phyloP scores from a whole-genome alignment of 495 filamentous ascomycete genomes.

The Aspergillus campestris region DNA sequence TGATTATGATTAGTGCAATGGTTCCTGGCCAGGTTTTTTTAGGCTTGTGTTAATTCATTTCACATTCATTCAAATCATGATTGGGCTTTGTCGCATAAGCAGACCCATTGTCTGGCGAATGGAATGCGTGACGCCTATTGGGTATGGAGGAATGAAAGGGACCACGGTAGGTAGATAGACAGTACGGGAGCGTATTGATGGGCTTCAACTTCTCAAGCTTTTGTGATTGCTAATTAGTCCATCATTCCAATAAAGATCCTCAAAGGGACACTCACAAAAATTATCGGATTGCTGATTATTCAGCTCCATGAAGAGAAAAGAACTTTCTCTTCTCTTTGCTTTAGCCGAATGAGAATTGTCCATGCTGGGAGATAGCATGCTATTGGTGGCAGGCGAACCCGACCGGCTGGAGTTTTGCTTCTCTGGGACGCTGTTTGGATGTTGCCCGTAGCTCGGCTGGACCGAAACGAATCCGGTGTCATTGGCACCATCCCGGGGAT shows the following conservation, averaged over 20 bases:
- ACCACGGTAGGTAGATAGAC: no score
- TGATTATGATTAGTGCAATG: conserved; percentile 31
- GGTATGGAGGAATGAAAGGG: no score
- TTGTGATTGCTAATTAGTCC: no score
- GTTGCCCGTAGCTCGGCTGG: conserved; percentile 50
- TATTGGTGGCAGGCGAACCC: conserved; percentile 27
- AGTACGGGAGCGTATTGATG: no score
- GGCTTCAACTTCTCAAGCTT: no score
- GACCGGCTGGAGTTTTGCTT: conserved; percentile 16
- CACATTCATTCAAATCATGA: conserved; percentile 22
- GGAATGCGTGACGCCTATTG: no score
- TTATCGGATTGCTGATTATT: conserved; percentile 20
- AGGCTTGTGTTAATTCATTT: conserved; percentile 12
- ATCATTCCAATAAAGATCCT: no score
- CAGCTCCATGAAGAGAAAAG: conserved; percentile 46
- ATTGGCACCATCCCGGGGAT: conserved; percentile 19
- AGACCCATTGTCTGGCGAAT: background rate
- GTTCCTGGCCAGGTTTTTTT: background rate
- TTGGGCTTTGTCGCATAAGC: conserved; percentile 5
- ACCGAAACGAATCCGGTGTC: conserved; percentile 57
- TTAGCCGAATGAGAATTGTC: conserved; percentile 35
- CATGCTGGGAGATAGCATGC: conserved; percentile 30
- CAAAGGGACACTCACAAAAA: conserved; percentile 11
- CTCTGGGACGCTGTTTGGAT: conserved; percentile 14
- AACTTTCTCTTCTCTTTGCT: conserved; percentile 50